These are phyloP conservation scores for Alternaria sp. DNA, from an alignment of 2,329 filamentous ascomycete species.

Conservation along the genomic window DNA sequence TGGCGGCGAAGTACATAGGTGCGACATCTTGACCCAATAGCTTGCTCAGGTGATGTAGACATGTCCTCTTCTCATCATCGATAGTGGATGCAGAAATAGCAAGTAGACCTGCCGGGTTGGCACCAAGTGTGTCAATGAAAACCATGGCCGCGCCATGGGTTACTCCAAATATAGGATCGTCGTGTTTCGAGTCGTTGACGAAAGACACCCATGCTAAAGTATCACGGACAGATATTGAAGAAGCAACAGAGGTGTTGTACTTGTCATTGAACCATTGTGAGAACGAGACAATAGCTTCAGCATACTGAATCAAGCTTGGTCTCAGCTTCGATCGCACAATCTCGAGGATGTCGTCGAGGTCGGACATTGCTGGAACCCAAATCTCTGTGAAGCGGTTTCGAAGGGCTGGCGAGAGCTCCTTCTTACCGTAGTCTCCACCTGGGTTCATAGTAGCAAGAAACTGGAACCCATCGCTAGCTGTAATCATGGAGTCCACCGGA, in stretches of 20 bases:
- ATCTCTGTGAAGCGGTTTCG: conserved; percentile 98
- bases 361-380: conserved; percentile 90
- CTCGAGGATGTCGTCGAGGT: conserved; percentile 82
- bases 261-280: conserved; percentile 89
- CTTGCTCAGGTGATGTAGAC: conserved; percentile 73
- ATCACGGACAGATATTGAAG: conserved; percentile 88
- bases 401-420: conserved; percentile 91
- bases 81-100: conserved; percentile 74
- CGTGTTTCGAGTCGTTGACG: conserved; percentile 70
- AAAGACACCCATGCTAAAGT: conserved; percentile 94
- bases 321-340: conserved; percentile 81
- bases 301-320: conserved; percentile 61
- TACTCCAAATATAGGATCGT: conserved; percentile 59
- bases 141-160: conserved; percentile 93
- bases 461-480: conserved; percentile 80
- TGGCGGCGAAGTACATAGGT: conserved; percentile 68
- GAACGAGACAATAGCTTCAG: conserved; percentile 79
- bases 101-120: conserved; percentile 88
- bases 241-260: conserved; percentile 76
- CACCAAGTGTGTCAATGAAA: conserved; percentile 92
- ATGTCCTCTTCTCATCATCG: conserved; percentile 72
- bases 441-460: conserved; percentile 99
- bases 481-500: conserved; percentile 78
- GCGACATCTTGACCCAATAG: conserved; percentile 70
- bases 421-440: conserved; percentile 97